These are phyloP conservation scores for Aureobasidium mangrovei DNA, from an alignment of 2,329 filamentous ascomycete species.

Conservation along the genomic window DNA sequence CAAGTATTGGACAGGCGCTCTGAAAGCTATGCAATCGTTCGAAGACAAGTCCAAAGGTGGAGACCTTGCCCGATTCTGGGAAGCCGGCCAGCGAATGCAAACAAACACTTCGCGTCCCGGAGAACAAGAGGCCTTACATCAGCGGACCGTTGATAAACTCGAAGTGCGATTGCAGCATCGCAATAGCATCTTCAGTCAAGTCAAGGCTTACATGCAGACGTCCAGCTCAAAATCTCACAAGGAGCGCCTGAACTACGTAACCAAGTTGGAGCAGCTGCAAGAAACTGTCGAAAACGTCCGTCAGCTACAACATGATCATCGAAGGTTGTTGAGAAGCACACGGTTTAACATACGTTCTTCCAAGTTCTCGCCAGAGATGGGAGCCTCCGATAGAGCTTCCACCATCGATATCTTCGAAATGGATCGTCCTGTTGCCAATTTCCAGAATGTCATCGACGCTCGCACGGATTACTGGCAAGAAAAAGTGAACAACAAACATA, in stretches of 20 bases:
- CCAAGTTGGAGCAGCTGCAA: not conserved
- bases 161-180: not conserved
- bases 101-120: not conserved
- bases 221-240: not conserved
- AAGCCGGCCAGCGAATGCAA: not conserved
- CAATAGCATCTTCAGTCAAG: not conserved
- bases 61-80: not conserved
- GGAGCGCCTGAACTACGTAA: not conserved
- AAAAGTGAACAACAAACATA: not conserved
- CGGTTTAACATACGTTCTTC: not conserved
- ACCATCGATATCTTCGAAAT: not conserved
- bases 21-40: not conserved
- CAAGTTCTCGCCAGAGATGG: not conserved
- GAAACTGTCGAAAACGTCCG: not conserved
- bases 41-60: not conserved
- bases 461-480: not conserved
- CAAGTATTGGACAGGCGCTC: not conserved
- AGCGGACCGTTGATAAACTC: not conserved
- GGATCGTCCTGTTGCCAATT: not conserved
- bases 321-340: not conserved
- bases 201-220: not conserved
- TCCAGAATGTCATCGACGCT: not conserved
- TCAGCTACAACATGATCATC: not conserved
- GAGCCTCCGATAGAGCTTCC: not conserved
- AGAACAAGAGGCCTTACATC: not conserved